Evolutionary conservation across 2,329 filamentous ascomycete genomes (phyloP).

Genomic region (Trichophyton simii): DNA sequence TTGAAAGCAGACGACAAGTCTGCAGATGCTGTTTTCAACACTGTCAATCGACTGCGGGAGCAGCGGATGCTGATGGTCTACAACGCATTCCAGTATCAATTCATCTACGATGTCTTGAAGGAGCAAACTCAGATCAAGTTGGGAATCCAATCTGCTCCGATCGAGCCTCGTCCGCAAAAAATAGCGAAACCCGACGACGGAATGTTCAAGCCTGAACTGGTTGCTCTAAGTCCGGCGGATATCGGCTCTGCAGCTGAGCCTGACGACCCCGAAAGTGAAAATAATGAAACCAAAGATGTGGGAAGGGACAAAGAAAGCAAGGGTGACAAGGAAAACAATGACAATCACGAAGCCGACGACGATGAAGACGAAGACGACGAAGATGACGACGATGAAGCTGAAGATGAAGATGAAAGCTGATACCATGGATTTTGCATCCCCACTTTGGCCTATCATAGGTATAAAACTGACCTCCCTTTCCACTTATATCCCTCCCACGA

Average conservation of each 20-base stretch:
- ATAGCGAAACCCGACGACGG: slow-evolving; percentile 4
- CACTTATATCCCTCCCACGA: neutral
- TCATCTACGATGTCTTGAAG: slow-evolving; percentile 76
- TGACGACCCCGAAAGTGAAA: neutral
- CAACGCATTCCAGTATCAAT: slow-evolving; percentile 67
- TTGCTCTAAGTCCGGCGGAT: neutral
- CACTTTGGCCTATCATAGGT: neutral
- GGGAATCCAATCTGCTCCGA: slow-evolving; percentile 17
- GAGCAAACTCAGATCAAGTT: slow-evolving; percentile 37
- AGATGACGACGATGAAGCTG: neutral
- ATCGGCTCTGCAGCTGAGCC: neutral
- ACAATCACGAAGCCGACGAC: neutral
- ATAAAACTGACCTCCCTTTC: neutral
- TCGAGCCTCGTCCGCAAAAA: slow-evolving; percentile 10
- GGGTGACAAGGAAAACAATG: neutral
- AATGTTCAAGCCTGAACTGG: neutral
- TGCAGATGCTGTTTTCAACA: slow-evolving; percentile 60
- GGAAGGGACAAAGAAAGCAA: neutral
- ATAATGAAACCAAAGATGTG: neutral
- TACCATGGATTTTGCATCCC: neutral
- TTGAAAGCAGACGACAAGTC: slow-evolving; percentile 36
- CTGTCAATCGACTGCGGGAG: slow-evolving; percentile 67
- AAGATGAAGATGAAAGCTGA: neutral
- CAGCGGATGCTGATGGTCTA: slow-evolving; percentile 96
- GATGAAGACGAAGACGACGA: neutral